These are phyloP conservation scores for Serendipita sp. DNA, from an alignment of 768 basidiomycete genomes.

Conservation along the genomic window DNA sequence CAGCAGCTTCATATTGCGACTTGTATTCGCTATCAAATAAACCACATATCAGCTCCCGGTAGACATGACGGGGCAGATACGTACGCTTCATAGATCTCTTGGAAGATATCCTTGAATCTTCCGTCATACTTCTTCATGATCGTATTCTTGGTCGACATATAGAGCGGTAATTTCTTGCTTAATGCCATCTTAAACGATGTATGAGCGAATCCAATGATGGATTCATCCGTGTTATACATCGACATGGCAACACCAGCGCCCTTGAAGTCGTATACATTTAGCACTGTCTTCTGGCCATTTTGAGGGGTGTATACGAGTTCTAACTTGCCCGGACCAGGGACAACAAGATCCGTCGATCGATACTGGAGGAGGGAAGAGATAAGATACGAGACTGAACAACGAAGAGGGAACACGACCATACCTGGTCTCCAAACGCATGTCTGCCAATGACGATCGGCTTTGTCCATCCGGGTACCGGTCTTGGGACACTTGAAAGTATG, in stretches of 20 bases:
- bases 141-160: constrained; percentile 97
- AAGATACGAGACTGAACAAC: not conserved
- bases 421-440: constrained; percentile 95
- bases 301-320: constrained; percentile 80
- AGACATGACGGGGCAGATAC: constrained; percentile 13
- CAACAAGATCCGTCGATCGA: constrained; percentile 83
- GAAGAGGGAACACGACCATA: constrained; percentile 17
- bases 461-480: constrained; percentile 89
- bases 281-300: constrained; percentile 48
- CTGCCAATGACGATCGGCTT: constrained; percentile 94
- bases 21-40: constrained; percentile 43
- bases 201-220: constrained; percentile 90
- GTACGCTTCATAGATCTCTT: constrained; percentile 76
- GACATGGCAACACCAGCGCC: constrained; percentile 83
- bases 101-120: constrained; percentile 98
- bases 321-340: constrained; percentile 82
- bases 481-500: constrained; percentile 76
- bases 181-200: constrained; percentile 92
- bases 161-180: constrained; percentile 36
- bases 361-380: constrained; percentile 32
- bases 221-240: constrained; percentile 99
- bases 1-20: constrained; percentile 44
- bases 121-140: constrained; percentile 97
- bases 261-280: constrained; percentile 90
- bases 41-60: not conserved